Evolutionary conservation across 1,284 basidiomycete genomes (phyloP).

Genomic region (Puccinia polysora): DNA sequence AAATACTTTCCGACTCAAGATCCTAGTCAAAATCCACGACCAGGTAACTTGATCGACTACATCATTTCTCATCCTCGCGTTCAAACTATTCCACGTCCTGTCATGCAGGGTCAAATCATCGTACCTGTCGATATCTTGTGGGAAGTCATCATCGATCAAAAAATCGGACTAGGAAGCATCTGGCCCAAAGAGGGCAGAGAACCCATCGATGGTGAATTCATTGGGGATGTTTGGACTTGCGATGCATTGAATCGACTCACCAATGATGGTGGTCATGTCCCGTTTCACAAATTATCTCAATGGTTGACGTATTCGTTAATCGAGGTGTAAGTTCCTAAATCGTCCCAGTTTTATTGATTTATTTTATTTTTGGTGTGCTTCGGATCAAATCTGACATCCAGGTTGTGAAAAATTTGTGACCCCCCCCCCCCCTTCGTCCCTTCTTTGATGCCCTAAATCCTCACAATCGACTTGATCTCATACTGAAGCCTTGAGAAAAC

Average conservation of each 20-base stretch:
- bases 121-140: conserved; percentile 61
- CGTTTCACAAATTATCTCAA: conserved; percentile 91
- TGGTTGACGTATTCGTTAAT: conserved; percentile 62
- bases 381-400: no score
- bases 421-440: not conserved
- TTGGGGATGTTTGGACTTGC: conserved; percentile 90
- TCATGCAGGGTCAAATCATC: conserved; percentile 57
- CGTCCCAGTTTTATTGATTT: no score
- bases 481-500: conserved; percentile 60
- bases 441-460: not conserved
- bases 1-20: conserved; percentile 63
- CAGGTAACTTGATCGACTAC: conserved; percentile 77
- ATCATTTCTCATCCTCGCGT: conserved; percentile 56
- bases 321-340: conserved; percentile 49
- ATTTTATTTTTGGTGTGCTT: no score
- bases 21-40: conserved; percentile 58
- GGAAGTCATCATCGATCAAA: conserved; percentile 66
- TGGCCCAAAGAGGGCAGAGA: conserved; percentile 64
- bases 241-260: conserved; percentile 56
- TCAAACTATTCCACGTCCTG: conserved; percentile 55
- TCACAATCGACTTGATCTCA: conserved; percentile 34
- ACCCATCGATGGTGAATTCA: conserved; percentile 60
- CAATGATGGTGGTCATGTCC: conserved; percentile 67
- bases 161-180: conserved; percentile 67
- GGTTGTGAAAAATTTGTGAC: no score